Evolutionary conservation across 768 basidiomycete genomes (phyloP).

Genomic region (Termitomyces sp.): DNA sequence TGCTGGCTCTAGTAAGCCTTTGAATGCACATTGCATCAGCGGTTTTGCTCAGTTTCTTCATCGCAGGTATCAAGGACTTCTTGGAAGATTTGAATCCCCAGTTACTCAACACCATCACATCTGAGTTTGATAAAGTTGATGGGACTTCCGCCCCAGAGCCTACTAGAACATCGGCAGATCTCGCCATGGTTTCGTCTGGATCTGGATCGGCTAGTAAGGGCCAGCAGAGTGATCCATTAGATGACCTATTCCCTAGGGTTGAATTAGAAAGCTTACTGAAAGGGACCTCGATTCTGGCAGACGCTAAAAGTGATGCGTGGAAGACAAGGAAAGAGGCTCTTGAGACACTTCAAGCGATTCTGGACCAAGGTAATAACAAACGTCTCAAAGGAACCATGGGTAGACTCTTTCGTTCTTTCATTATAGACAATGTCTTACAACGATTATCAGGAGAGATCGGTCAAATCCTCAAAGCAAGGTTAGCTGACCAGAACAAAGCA

Average conservation of each 20-base stretch:
- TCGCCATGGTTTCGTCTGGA: slow-evolving; percentile 48
- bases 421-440: slow-evolving; percentile 5
- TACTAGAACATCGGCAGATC: slow-evolving; percentile 72
- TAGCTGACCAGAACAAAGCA: slow-evolving; percentile 91
- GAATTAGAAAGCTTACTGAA: slow-evolving; percentile 87
- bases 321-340: slow-evolving; percentile 95
- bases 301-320: slow-evolving; percentile 93
- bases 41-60: neutral
- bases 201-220: slow-evolving; percentile 40
- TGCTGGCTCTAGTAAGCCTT: slow-evolving; percentile 74
- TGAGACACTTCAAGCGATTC: slow-evolving; percentile 74
- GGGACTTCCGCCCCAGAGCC: slow-evolving; percentile 77
- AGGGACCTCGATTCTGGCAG: slow-evolving; percentile 77
- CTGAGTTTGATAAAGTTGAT: slow-evolving; percentile 92
- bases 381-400: slow-evolving; percentile 90
- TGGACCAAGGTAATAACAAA: slow-evolving; percentile 92
- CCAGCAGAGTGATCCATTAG: slow-evolving; percentile 66
- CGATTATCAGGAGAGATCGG: slow-evolving; percentile 77
- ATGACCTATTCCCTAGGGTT: slow-evolving; percentile 93
- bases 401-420: slow-evolving; percentile 29
- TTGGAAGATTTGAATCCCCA: slow-evolving; percentile 94
- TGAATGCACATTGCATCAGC: neutral
- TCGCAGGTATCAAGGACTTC: slow-evolving; percentile 83
- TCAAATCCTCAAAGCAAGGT: slow-evolving; percentile 81
- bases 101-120: slow-evolving; percentile 82